Conservation (phyloP, 306 rosid species). For the Styphnolobium japonicum region DNA sequence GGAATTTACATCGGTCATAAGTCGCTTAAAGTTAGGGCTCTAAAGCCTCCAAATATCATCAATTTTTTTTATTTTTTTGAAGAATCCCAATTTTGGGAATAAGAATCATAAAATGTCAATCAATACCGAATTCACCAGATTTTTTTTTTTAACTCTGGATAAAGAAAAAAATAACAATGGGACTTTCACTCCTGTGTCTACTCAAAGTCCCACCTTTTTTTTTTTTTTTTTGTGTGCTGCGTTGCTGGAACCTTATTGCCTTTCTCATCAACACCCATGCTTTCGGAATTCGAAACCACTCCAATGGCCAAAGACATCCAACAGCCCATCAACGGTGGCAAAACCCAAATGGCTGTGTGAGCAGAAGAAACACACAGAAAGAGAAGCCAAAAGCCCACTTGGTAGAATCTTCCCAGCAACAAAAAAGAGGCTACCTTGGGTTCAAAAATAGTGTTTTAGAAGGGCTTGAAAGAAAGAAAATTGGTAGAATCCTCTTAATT, state of each 20-base stretch:
- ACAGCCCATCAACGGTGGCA: conserved; percentile 37
- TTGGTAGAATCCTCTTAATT: neutral
- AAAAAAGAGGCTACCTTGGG: conserved; percentile 36
- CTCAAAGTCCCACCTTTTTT: conserved; percentile 27
- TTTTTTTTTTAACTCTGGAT: too few species aligned
- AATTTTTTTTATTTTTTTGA: too few species aligned
- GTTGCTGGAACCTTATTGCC: conserved; percentile 29
- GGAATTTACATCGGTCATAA: too few species aligned
- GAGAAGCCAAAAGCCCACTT: conserved; percentile 42
- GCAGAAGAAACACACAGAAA: conserved; percentile 19
- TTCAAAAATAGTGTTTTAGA: neutral
- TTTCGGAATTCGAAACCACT: conserved; percentile 43
- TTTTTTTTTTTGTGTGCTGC: conserved; percentile 24
- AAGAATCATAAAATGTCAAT: too few species aligned
- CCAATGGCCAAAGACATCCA: conserved; percentile 56
- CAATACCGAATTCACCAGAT: too few species aligned
- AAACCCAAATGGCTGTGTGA: conserved; percentile 20
- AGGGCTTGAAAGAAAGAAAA: conserved; percentile 20
- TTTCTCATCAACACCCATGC: conserved; percentile 79
- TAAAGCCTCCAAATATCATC: too few species aligned
- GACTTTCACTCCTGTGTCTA: conserved; percentile 57
- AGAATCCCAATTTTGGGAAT: too few species aligned
- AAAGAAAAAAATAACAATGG: too few species aligned
- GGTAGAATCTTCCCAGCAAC: conserved; percentile 40
- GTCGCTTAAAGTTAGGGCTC: too few species aligned